Base-by-base conservation (phyloP, 2,329 filamentous ascomycete species). In the Paraphoma sp. region DNA sequence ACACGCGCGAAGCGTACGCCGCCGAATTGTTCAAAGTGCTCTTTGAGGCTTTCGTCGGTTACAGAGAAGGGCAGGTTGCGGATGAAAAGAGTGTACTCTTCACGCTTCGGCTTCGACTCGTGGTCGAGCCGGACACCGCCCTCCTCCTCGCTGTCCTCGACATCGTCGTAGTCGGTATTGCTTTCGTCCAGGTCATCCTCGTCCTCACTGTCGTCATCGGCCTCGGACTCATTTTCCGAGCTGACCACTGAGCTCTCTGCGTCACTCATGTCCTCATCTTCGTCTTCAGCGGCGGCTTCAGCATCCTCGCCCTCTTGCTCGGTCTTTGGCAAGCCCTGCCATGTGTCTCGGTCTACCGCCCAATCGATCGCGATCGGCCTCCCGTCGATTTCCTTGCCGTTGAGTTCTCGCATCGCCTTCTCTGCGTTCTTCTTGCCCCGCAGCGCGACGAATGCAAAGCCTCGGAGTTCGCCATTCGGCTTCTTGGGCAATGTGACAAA, bases 401-500 rank as follows among this genome's bases (percentile, higher is more conserved):
- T 99, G 65, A 98, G 82, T 18, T 84, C 87, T 56, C 89, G 87
- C 54, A 99, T 83, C 1, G 95, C 95, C 74, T 88, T 92, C 76
- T 98, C 91, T 0, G 95, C 94, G 76, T 98, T 97, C 78, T 93
- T 94, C 71, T 85, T 88, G 42, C 93, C 92, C 57, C 93, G 85
- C 76, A 99, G 84, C 10, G 94, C 90, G 57, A 99, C 88, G 71
- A 99, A 97, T 5, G 93, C 95, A 71, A 98, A 99, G 0, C 95
- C 95, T 57, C 91, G 86, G 60, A 97, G 85, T 45, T 84, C 78
- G 29, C 83, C 83, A 17, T 73, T 86, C 61, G 89, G 90, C 66
- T 88, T 85, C 69, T 91, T 92, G 1, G 96, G 96, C 50, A 99
- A 81, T 66, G 91, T 91, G 38, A 90, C 88, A 76, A 89, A 90